Percentiles rank a stretch among this genome's conserved stretches.
These are phyloP conservation scores for Acanthamoeba lenticulata DNA, from an alignment of 208 protist species.

Conservation along the genomic window DNA sequence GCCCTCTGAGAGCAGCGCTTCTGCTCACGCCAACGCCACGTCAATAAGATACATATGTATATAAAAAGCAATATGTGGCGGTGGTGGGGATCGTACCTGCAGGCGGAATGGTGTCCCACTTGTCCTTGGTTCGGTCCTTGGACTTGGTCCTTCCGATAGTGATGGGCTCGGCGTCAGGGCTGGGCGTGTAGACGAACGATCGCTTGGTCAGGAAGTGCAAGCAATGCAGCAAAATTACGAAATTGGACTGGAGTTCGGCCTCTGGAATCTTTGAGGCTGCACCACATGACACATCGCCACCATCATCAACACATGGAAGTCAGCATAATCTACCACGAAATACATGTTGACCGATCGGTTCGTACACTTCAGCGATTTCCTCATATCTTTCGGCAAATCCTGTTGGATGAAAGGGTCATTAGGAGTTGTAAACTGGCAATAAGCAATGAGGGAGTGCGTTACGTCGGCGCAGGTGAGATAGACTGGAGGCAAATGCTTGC, in stretches of 20 bases:
- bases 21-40: neutral
- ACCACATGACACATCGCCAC: neutral
- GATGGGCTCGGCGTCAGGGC: neutral
- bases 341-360: neutral
- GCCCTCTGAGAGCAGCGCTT: neutral
- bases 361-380: conserved; percentile 45
- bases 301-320: neutral
- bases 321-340: neutral
- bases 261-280: conserved; percentile 52
- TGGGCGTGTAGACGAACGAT: conserved; percentile 51
- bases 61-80: neutral
- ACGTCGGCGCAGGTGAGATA: conserved; percentile 51
- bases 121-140: conserved; percentile 32
- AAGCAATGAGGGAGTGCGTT: neutral
- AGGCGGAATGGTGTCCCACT: neutral
- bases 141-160: neutral
- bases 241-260: conserved; percentile 10
- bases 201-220: conserved; percentile 67
- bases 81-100: neutral
- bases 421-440: neutral
- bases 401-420: neutral
- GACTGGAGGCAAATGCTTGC: neutral
- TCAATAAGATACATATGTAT: too few species aligned
- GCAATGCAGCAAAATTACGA: conserved; percentile 61
- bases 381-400: conserved; percentile 49